Evolutionary conservation across 2,329 filamentous ascomycete genomes (phyloP).

Genomic region (Fusarium annulatum): DNA sequence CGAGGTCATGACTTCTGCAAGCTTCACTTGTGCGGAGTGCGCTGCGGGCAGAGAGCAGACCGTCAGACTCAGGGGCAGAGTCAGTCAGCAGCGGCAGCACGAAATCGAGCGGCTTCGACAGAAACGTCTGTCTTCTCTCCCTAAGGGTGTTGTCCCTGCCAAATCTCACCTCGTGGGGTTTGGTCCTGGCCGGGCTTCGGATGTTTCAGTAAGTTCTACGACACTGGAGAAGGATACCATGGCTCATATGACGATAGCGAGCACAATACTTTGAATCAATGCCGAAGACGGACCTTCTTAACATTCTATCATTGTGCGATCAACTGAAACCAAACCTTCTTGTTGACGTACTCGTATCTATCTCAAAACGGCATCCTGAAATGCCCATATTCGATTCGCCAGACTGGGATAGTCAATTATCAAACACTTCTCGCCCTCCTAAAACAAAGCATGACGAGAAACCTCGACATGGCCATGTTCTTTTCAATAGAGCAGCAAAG

Average conservation of each 20-base stretch:
- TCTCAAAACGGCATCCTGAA: conserved; percentile 56
- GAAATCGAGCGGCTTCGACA: conserved; percentile 49
- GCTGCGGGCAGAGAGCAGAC: conserved; percentile 9
- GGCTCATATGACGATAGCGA: conserved; percentile 44
- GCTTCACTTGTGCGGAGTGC: conserved; percentile 40
- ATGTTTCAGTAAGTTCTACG: conserved; percentile 48
- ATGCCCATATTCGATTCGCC: conserved; percentile 57
- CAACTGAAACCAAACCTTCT: conserved; percentile 56
- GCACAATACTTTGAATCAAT: conserved; percentile 54
- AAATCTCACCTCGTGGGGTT: conserved; percentile 55
- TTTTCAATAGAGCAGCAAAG: conserved; percentile 42
- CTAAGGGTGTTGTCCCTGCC: conserved; percentile 47
- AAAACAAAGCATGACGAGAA: conserved; percentile 36
- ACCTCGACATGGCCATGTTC: conserved; percentile 47
- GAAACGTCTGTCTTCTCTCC: conserved; percentile 49
- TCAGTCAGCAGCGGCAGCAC: conserved; percentile 31
- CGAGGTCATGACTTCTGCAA: background rate
- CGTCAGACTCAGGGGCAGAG: conserved; percentile 21
- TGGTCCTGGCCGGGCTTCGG: conserved; percentile 48
- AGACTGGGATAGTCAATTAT: conserved; percentile 51
- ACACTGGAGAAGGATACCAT: background rate
- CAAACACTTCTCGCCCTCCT: conserved; percentile 18
- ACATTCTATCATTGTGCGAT: conserved; percentile 55
- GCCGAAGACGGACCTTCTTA: conserved; percentile 53
- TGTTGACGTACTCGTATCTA: conserved; percentile 54